Conservation (phyloP, 345 rosid species). For the Salix udensis region DNA sequence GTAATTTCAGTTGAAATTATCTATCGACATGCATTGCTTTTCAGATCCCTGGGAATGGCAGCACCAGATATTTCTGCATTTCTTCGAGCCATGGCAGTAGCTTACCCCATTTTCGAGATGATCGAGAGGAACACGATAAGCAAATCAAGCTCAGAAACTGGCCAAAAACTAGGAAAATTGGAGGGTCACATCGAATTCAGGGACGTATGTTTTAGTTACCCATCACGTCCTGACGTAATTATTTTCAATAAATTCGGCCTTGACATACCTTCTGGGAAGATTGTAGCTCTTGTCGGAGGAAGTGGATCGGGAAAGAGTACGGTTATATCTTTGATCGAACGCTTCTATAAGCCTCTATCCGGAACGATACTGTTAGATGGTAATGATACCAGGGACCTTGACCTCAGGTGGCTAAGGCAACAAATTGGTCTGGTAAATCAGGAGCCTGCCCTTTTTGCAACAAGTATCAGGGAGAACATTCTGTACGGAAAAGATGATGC, state of each 20-base stretch:
- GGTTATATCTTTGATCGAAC: slow-evolving; percentile 73
- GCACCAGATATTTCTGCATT: slow-evolving; percentile 88
- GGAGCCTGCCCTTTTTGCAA: slow-evolving; percentile 90
- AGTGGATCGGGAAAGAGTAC: slow-evolving; percentile 98
- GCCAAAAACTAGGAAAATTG: slow-evolving; percentile 50
- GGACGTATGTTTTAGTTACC: slow-evolving; percentile 68
- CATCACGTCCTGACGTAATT: slow-evolving; percentile 71
- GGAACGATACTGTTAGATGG: slow-evolving; percentile 70
- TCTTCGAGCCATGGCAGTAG: slow-evolving; percentile 75
- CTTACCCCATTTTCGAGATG: slow-evolving; percentile 88
- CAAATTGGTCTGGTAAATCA: slow-evolving; percentile 89
- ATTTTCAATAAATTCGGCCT: slow-evolving; percentile 61
- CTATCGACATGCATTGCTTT: slow-evolving; percentile 5
- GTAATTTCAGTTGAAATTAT: too few relatives aligned
- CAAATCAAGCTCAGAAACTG: slow-evolving; percentile 53
- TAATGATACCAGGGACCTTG: slow-evolving; percentile 51
- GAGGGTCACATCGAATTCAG: slow-evolving; percentile 74
- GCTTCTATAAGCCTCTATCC: slow-evolving; percentile 76
- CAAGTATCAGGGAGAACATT: slow-evolving; percentile 76
- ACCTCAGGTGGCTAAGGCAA: slow-evolving; percentile 78
- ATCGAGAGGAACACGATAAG: slow-evolving; percentile 66
- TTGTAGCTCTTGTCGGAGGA: slow-evolving; percentile 91
- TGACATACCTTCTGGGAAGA: slow-evolving; percentile 64
- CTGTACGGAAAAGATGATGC: slow-evolving; percentile 85
- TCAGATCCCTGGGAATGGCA: slow-evolving; percentile 87